Evolutionary conservation across 192 early-diverging fungal genomes (phyloP).

Genomic region (Backusella macrospora): DNA sequence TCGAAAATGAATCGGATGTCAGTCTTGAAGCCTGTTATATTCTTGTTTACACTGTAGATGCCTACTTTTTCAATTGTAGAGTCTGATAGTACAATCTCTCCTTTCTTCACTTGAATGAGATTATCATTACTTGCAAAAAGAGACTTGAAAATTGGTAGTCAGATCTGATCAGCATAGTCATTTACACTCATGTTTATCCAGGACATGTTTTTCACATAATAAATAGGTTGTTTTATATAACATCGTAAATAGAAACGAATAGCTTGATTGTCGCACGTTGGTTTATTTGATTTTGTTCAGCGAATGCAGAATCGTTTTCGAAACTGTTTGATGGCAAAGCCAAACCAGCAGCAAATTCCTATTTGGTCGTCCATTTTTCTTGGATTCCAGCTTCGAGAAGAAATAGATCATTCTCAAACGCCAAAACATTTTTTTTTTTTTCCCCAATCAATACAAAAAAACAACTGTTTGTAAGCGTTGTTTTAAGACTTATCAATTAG

Average conservation of each 20-base stretch:
- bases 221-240: neutral
- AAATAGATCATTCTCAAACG: neutral
- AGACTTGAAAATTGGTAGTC: neutral
- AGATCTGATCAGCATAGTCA: neutral
- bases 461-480: neutral
- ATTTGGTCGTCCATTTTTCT: neutral
- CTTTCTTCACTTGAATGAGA: neutral
- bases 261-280: neutral
- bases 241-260: neutral
- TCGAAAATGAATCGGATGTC: neutral
- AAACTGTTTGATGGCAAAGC: neutral
- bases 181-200: neutral
- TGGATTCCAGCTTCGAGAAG: neutral
- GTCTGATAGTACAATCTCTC: neutral
- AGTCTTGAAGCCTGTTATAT: neutral
- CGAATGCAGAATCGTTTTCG: neutral
- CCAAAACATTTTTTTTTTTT: neutral
- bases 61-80: neutral
- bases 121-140: neutral
- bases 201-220: neutral
- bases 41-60: too few species aligned
- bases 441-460: neutral
- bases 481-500: neutral
- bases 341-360: neutral
- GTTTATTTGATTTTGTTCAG: neutral